Conservation (phyloP, 305 asterid species). For the Rubia peregrina region DNA sequence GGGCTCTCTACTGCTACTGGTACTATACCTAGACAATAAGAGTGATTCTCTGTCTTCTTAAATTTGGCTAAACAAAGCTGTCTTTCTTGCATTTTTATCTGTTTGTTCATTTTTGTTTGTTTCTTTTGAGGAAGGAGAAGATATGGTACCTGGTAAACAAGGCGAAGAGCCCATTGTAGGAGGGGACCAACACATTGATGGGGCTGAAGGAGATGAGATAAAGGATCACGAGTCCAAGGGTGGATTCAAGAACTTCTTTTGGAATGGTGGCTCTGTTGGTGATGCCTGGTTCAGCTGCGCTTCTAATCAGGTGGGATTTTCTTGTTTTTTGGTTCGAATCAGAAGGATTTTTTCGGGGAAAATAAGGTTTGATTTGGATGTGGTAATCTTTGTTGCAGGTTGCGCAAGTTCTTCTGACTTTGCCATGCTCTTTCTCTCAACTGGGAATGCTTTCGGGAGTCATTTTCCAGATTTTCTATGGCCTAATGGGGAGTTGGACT, state of each 20-base stretch:
- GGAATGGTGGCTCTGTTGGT: constrained; percentile 58
- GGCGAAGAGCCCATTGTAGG: constrained; percentile 42
- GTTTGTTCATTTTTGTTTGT: background rate
- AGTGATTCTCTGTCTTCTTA: constrained; percentile 1
- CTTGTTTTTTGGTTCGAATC: constrained; percentile 32
- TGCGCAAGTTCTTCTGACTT: constrained; percentile 54
- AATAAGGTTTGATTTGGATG: background rate
- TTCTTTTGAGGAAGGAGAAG: constrained; percentile 6
- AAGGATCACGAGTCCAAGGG: constrained; percentile 19
- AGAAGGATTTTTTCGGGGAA: constrained; percentile 7
- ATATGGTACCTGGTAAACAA: constrained; percentile 39
- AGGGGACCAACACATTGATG: constrained; percentile 16
- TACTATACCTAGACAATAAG: background rate
- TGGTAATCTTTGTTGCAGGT: constrained; percentile 29
- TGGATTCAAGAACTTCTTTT: constrained; percentile 34
- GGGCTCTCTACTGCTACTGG: background rate
- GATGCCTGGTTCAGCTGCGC: constrained; percentile 66
- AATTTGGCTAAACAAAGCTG: background rate
- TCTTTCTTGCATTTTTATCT: no score
- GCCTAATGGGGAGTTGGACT: constrained; percentile 61
- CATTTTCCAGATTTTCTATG: constrained; percentile 44
- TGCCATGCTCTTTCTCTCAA: constrained; percentile 64
- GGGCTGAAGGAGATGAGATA: constrained; percentile 21
- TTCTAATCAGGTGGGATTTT: constrained; percentile 39
- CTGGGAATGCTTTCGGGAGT: constrained; percentile 56